Evolutionary conservation across 2,329 filamentous ascomycete species (phyloP).

Genomic region (Teratosphaeria epicoccoides): DNA sequence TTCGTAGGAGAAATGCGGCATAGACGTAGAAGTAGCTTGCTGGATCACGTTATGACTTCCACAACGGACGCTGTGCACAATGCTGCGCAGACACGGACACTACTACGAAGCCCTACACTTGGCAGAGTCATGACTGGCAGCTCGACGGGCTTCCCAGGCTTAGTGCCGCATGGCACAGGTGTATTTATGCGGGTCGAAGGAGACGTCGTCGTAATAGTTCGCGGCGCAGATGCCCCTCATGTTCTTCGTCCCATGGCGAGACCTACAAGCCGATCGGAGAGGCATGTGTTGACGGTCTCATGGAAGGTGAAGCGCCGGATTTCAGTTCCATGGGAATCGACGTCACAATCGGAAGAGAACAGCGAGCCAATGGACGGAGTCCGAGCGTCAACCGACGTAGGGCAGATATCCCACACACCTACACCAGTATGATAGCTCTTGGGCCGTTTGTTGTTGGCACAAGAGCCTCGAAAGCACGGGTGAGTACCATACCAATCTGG

Average conservation of each 20-base stretch:
- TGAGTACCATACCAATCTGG: too few relatives aligned
- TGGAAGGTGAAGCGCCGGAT: constrained; percentile 21
- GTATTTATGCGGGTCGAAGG: too few relatives aligned
- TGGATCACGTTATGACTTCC: constrained; percentile 15
- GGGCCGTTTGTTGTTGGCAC: too few relatives aligned
- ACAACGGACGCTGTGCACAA: constrained; percentile 10
- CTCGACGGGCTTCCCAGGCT: constrained; percentile 17
- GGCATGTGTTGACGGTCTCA: constrained; percentile 25
- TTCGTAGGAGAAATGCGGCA: constrained; percentile 9
- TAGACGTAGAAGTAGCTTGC: constrained; percentile 13
- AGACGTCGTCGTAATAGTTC: constrained; percentile 20
- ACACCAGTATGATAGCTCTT: too few relatives aligned
- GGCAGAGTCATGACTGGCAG: constrained; percentile 20
- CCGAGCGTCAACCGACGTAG: too few relatives aligned
- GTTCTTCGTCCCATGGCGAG: constrained; percentile 13
- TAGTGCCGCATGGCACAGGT: constrained; percentile 17
- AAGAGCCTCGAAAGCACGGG: too few relatives aligned
- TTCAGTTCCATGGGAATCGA: constrained; percentile 14
- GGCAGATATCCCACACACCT: too few relatives aligned
- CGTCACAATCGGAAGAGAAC: constrained; percentile 13
- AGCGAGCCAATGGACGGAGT: too few relatives aligned
- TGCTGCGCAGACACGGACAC: constrained; percentile 16
- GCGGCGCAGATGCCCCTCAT: constrained; percentile 18
- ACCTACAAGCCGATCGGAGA: constrained; percentile 22
- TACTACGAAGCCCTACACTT: constrained; percentile 20